Percentiles rank a stretch among this genome's conserved stretches.
These are phyloP conservation scores for Pseudocercospora ulei DNA, from an alignment of 2,329 filamentous ascomycete species.

Conservation along the genomic window DNA sequence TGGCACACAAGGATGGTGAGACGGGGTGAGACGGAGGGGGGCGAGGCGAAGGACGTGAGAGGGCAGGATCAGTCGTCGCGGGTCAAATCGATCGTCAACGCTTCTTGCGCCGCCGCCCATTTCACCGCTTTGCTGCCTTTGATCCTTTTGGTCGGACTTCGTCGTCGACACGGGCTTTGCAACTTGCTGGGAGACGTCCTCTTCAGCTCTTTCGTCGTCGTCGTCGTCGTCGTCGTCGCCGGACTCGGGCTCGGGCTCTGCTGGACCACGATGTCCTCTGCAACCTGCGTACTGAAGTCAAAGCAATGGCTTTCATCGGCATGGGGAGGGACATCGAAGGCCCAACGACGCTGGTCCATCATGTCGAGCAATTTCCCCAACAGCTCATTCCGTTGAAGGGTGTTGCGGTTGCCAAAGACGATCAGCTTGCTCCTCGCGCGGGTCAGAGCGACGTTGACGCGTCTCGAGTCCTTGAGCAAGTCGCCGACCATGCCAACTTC, in stretches of 20 bases:
- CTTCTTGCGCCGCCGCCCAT: constrained; percentile 19
- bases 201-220: constrained; percentile 10
- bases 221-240: constrained; percentile 5
- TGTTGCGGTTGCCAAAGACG: constrained; percentile 71
- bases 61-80: no score
- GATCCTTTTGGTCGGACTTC: constrained; percentile 13
- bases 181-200: constrained; percentile 12
- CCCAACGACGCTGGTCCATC: constrained; percentile 70
- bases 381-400: constrained; percentile 63
- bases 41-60: no score
- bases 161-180: constrained; percentile 6
- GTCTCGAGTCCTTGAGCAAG: constrained; percentile 76
- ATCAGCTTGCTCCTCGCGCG: constrained; percentile 85
- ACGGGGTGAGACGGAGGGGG: no score
- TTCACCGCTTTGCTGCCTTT: constrained; percentile 11
- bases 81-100: neutral
- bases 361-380: constrained; percentile 64
- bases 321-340: constrained; percentile 53
- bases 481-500: constrained; percentile 76
- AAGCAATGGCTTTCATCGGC: constrained; percentile 25
- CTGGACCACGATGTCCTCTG: constrained; percentile 13
- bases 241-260: constrained; percentile 6
- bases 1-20: no score
- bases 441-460: constrained; percentile 94
- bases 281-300: constrained; percentile 24